phyloP scores from a whole-genome alignment of 176 grass and related monocot species.

The Otatea glauca region DNA sequence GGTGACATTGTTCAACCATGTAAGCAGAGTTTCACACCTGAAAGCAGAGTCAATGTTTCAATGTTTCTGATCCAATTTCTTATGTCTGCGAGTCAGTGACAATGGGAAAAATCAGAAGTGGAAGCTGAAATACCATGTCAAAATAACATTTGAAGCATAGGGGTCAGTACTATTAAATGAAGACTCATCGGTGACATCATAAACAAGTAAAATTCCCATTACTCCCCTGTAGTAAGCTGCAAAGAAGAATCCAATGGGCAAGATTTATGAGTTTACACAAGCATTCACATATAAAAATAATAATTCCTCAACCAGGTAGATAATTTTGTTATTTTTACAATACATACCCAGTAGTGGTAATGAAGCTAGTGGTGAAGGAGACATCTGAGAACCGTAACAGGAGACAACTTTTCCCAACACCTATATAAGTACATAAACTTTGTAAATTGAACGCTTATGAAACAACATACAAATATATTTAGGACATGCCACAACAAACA shows the following conservation, averaged over 20 bases:
- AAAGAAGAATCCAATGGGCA: conserved; percentile 32
- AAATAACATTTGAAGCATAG: conserved; percentile 25
- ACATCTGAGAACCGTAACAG: conserved; percentile 70
- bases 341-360: conserved; percentile 68
- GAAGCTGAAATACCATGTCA: not conserved
- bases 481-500: not conserved
- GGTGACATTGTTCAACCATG: conserved; percentile 18
- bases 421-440: conserved; percentile 30
- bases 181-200: conserved; percentile 69
- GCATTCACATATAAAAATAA: not conserved
- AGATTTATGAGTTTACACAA: not conserved
- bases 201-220: conserved; percentile 83
- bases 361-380: conserved; percentile 69
- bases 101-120: conserved; percentile 3
- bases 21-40: conserved; percentile 61
- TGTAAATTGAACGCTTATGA: not conserved
- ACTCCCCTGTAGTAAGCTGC: conserved; percentile 79
- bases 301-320: not conserved
- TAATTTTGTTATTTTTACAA: not conserved
- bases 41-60: conserved; percentile 84
- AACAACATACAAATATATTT: not conserved
- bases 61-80: conserved; percentile 85
- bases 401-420: conserved; percentile 77
- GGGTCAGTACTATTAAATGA: conserved; percentile 66
- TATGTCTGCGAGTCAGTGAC: conserved; percentile 54